Evolutionary conservation across 345 rosid genomes (phyloP).

Genomic region (Zanthoxylum bungeanum): DNA sequence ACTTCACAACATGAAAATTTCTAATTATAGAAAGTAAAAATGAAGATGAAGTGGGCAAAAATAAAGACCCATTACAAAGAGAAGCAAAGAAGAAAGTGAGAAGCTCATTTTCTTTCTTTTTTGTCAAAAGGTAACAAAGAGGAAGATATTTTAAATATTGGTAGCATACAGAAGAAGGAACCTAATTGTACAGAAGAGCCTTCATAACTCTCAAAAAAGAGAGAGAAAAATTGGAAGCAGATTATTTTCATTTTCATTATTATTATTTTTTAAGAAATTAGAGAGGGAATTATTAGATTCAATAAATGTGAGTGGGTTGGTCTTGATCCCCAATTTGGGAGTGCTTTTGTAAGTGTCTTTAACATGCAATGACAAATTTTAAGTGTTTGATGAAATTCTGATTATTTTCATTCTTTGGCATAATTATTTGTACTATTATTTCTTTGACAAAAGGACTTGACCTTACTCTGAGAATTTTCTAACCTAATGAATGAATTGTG

Average conservation of each 20-base stretch:
- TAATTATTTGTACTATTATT: background rate
- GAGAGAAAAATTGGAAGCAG: too few relatives aligned
- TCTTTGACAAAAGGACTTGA: background rate
- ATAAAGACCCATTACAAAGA: too few relatives aligned
- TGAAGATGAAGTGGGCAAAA: too few relatives aligned
- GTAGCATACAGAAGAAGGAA: background rate
- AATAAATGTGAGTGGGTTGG: conserved; percentile 1
- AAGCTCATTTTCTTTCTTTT: background rate
- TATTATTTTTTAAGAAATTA: background rate
- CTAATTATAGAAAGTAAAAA: too few relatives aligned
- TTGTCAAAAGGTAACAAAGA: background rate
- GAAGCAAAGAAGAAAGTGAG: background rate
- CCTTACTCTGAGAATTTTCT: too few relatives aligned
- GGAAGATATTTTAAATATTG: background rate
- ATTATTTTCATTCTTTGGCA: background rate
- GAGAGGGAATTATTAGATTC: too few relatives aligned
- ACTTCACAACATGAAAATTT: too few relatives aligned
- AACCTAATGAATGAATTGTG: background rate
- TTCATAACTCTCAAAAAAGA: background rate
- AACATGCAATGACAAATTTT: too few relatives aligned
- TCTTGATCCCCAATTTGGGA: conserved; percentile 1
- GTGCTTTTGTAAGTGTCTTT: background rate
- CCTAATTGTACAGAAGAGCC: conserved; percentile 28
- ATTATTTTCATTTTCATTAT: conserved; percentile 3
- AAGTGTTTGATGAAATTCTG: background rate